These are phyloP conservation scores for Salix dunnii DNA, from an alignment of 345 rosid genomes.

Conservation along the genomic window DNA sequence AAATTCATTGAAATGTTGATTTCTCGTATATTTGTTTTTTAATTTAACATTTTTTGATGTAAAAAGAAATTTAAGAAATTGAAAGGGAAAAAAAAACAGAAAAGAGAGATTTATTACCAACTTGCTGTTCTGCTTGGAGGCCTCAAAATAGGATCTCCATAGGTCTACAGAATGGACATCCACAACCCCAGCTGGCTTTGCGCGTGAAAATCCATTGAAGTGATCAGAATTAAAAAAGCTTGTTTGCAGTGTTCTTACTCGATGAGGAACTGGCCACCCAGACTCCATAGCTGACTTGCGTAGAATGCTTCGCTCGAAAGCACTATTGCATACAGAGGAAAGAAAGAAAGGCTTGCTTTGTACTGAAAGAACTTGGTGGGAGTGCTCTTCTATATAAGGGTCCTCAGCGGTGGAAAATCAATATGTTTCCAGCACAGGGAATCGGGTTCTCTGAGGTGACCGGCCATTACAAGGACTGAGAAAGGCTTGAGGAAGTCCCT, in stretches of 20 bases:
- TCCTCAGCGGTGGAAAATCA: not conserved
- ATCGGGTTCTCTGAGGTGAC: slow-evolving; percentile 9
- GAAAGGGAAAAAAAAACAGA: not conserved
- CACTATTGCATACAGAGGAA: not conserved
- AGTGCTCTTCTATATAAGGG: slow-evolving; percentile 20
- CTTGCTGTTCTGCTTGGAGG: slow-evolving; percentile 51
- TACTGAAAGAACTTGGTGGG: not conserved
- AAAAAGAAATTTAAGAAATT: too few relatives aligned
- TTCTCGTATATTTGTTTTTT: too few relatives aligned
- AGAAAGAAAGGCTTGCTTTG: slow-evolving; percentile 1
- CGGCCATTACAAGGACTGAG: not conserved
- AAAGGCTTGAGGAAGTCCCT: not conserved
- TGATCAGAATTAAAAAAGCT: not conserved
- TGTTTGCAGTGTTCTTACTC: slow-evolving; percentile 26
- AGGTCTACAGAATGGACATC: slow-evolving; percentile 50
- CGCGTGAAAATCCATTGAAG: not conserved
- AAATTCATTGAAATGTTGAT: too few relatives aligned
- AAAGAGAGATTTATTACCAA: slow-evolving; percentile 38
- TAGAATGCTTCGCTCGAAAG: not conserved
- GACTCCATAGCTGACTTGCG: not conserved
- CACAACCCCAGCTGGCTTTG: slow-evolving; percentile 18
- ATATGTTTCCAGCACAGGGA: not conserved
- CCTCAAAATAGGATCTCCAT: slow-evolving; percentile 54
- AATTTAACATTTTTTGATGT: too few relatives aligned
- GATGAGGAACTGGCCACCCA: not conserved